Conservation (phyloP, 768 basidiomycete species). For the Phanerodontia chrysosporium region DNA sequence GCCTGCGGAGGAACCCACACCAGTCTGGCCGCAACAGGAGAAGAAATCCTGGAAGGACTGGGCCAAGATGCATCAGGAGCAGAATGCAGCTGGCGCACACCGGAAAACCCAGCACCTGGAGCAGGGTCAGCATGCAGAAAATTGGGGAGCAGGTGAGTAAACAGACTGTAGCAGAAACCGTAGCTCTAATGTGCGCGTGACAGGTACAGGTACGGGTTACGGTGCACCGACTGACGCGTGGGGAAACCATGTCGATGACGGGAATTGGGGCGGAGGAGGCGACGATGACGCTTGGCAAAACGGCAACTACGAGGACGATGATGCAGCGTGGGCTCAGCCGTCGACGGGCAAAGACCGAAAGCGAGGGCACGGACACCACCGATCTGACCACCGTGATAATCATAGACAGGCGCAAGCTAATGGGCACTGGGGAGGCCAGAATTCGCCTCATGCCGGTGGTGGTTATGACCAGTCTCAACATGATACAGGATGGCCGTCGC, state of each 20-base stretch:
- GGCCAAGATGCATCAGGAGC: not conserved
- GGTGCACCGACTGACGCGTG: too few relatives aligned
- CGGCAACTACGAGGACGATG: not conserved
- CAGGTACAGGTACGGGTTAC: too few relatives aligned
- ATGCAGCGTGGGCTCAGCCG: not conserved
- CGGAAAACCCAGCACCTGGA: not conserved
- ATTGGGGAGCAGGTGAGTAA: slow-evolving; percentile 20
- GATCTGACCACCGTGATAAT: not conserved
- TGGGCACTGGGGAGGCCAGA: not conserved
- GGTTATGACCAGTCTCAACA: not conserved
- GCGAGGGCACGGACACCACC: not conserved
- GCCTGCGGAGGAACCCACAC: not conserved
- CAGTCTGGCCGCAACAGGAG: not conserved
- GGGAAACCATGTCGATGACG: not conserved
- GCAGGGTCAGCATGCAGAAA: slow-evolving; percentile 19
- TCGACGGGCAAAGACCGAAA: not conserved
- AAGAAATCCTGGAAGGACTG: slow-evolving; percentile 1
- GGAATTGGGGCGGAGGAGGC: not conserved
- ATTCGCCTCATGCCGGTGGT: not conserved
- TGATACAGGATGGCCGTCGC: not conserved
- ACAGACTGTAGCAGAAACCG: not conserved
- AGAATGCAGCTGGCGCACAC: not conserved
- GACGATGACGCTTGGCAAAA: too few relatives aligned
- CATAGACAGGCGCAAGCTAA: not conserved
- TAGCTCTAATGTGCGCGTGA: not conserved